Evolutionary conservation across 2,329 filamentous ascomycete species (phyloP).

Genomic region (Cadophora gregata): DNA sequence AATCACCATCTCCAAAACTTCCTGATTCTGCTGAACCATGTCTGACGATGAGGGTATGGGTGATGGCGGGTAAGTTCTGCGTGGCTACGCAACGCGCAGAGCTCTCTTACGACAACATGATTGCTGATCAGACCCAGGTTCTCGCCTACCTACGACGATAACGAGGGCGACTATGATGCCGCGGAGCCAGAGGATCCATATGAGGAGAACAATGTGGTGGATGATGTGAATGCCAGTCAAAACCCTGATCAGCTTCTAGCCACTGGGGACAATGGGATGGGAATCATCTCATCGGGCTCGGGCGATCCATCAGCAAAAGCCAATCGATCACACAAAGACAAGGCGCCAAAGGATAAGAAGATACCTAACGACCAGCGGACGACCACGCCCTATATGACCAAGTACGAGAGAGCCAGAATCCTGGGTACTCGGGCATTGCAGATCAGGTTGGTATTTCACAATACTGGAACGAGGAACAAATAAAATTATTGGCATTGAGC

Average conservation of each 20-base stretch:
- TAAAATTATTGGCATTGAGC: background rate
- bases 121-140: constrained; percentile 20
- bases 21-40: constrained; percentile 19
- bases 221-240: constrained; percentile 60
- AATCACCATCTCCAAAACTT: background rate
- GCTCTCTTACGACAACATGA: background rate
- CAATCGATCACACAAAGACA: constrained; percentile 59
- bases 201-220: constrained; percentile 57
- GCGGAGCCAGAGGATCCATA: constrained; percentile 63
- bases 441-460: constrained; percentile 75
- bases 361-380: constrained; percentile 86
- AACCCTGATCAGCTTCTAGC: constrained; percentile 54
- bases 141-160: constrained; percentile 64
- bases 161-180: constrained; percentile 64
- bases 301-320: constrained; percentile 64
- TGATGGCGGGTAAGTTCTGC: constrained; percentile 30
- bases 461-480: background rate
- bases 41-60: constrained; percentile 30
- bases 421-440: constrained; percentile 92
- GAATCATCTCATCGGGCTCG: constrained; percentile 48
- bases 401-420: constrained; percentile 95
- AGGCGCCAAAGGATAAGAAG: constrained; percentile 78
- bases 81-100: background rate
- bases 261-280: constrained; percentile 49
- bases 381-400: constrained; percentile 99